phyloP scores from a whole-genome alignment of 306 rosid genomes.

The Echinosophora koreensis region DNA sequence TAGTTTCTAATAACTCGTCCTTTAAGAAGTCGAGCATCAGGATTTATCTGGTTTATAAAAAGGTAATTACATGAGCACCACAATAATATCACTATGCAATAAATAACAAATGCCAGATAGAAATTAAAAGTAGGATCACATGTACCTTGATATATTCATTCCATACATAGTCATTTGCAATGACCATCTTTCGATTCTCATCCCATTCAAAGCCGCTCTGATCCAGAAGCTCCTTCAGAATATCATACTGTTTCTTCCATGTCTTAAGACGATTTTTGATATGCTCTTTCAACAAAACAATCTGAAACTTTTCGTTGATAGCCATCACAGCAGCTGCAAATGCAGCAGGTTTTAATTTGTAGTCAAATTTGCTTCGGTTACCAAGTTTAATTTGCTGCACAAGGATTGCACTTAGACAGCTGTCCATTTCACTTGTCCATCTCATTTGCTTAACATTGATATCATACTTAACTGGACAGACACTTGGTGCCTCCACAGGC shows the following conservation, averaged over 20 bases:
- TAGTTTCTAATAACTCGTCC: constrained; percentile 62
- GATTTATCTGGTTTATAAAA: constrained; percentile 54
- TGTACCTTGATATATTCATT: constrained; percentile 62
- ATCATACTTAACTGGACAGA: constrained; percentile 49
- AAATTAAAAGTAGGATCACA: constrained; percentile 25
- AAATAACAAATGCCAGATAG: constrained; percentile 15
- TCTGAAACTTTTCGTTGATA: constrained; percentile 55
- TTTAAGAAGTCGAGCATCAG: constrained; percentile 63
- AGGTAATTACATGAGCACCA: constrained; percentile 23
- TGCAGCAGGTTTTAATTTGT: constrained; percentile 58
- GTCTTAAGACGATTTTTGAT: constrained; percentile 62
- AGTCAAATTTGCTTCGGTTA: constrained; percentile 52
- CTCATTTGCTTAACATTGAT: constrained; percentile 45
- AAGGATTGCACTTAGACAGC: constrained; percentile 55
- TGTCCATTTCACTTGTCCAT: constrained; percentile 71
- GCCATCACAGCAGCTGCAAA: constrained; percentile 59
- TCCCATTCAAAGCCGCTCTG: constrained; percentile 66
- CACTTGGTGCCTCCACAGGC: constrained; percentile 47
- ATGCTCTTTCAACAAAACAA: constrained; percentile 60
- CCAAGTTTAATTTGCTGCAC: constrained; percentile 61
- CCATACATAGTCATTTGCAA: constrained; percentile 59
- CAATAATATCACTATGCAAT: constrained; percentile 27
- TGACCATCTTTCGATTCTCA: constrained; percentile 56
- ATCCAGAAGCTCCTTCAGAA: constrained; percentile 52
- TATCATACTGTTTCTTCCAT: constrained; percentile 58